Evolutionary conservation across 306 rosid genomes (phyloP), one percentile per base, ranked within the genome.

Genomic region (Cucurbita argyrosperma): DNA sequence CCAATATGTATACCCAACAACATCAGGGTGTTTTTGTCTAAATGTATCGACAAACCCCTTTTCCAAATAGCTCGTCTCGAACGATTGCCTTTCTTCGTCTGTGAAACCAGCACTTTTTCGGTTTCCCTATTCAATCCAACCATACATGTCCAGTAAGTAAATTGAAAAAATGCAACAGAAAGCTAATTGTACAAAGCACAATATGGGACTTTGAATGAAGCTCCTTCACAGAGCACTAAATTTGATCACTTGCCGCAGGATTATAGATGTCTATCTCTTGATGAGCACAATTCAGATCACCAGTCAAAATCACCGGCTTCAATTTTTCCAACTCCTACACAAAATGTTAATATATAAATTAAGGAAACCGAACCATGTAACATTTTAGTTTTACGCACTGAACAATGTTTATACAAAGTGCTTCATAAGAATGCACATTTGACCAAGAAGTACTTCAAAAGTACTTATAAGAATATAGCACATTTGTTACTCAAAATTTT

Each of bases 251-350:
- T 85, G 89, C 98, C 63, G 97, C 90, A 55, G 97, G 98, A 76
- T 93, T 85, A 81, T 76, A 82, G 80, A 93, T 89, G 83, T 90
- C 98, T 77, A 90, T 93, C 90, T 93, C 98, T 84, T 93, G 86
- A 79, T 93, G 96, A 65, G 98, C 98, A 78, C 98, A 93, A 68
- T 93, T 93, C 75, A 93, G 84, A 84, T 93, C 98, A 80, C 98
- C 98, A 2, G 98, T 87, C 84, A 93, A 87, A 83, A 93, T 79
- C 47, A 93, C 94, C 13, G 98, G 97, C 80, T 93, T 93, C 50
- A 86, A 86, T 81, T 87, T 93, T 79, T 93, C 98, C 78, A 93
- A 88, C 82, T 93, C 98, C 98, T 90, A 87, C 38, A 68, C 73
- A 23, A 68, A 67, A 84, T 45, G 77, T 76, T 16, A 62, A 39